Percentiles rank a stretch among this genome's conserved stretches.
phyloP scores from a whole-genome alignment of 2,329 filamentous ascomycete species.

The Paracoccidioides brasiliensis region DNA sequence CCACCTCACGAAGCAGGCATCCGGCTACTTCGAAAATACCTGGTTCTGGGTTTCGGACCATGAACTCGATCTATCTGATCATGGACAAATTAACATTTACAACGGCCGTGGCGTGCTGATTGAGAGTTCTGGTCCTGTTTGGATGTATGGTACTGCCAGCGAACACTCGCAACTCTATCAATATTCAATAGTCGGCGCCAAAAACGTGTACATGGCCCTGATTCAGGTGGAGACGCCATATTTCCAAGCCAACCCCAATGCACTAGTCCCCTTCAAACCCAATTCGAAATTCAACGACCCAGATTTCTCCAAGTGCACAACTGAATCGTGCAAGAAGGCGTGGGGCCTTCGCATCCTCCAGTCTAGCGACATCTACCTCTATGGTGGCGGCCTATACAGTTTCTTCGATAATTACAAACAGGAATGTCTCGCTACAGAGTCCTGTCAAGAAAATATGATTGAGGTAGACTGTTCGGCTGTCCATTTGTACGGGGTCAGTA shows the following conservation, averaged over 20 bases:
- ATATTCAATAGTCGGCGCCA: slow-evolving; percentile 68
- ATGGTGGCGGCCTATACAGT: slow-evolving; percentile 63
- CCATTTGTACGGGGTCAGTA: slow-evolving; percentile 56
- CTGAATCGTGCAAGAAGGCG: slow-evolving; percentile 51
- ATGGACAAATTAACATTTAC: slow-evolving; percentile 61
- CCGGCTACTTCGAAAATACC: slow-evolving; percentile 72
- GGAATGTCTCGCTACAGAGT: slow-evolving; percentile 51
- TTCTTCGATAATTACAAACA: slow-evolving; percentile 77
- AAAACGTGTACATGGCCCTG: slow-evolving; percentile 66
- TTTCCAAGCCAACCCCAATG: slow-evolving; percentile 68
- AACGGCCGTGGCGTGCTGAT: slow-evolving; percentile 74
- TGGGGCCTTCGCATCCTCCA: slow-evolving; percentile 62
- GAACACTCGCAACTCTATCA: slow-evolving; percentile 55
- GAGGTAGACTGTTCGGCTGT: slow-evolving; percentile 49
- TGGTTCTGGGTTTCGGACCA: slow-evolving; percentile 91
- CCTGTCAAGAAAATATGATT: slow-evolving; percentile 68
- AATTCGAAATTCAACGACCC: neutral
- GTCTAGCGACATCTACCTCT: slow-evolving; percentile 54
- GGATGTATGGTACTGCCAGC: slow-evolving; percentile 63
- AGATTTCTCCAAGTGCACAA: slow-evolving; percentile 50
- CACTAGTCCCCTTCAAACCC: neutral
- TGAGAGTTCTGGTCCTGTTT: slow-evolving; percentile 62
- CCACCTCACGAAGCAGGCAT: slow-evolving; percentile 43
- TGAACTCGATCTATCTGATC: slow-evolving; percentile 62
- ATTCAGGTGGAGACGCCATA: slow-evolving; percentile 83